A percentile compares a stretch with the other conserved stretches of the same genome.
phyloP scores from a whole-genome alignment of 345 rosid genomes.

The Euphorbia tirucalli region DNA sequence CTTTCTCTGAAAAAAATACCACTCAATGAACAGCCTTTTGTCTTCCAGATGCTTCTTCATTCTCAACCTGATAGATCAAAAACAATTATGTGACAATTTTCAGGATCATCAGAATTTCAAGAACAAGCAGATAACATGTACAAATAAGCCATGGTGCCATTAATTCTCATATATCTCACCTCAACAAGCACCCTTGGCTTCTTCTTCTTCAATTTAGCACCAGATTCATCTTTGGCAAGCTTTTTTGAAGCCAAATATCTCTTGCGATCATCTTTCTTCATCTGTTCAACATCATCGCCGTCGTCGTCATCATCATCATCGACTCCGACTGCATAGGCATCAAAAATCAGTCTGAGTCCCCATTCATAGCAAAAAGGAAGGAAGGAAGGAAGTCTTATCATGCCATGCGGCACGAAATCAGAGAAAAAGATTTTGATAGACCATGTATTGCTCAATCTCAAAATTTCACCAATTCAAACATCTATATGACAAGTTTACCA shows the following conservation, averaged over 20 bases:
- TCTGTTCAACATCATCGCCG: slow-evolving; percentile 29
- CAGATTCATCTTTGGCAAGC: slow-evolving; percentile 43
- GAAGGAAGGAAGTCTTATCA: neutral
- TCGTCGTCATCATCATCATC: slow-evolving; percentile 11
- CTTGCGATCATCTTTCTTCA: slow-evolving; percentile 38
- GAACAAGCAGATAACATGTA: too few relatives aligned
- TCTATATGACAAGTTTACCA: slow-evolving; percentile 26
- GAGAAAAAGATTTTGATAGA: too few relatives aligned
- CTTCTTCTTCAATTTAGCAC: slow-evolving; percentile 51
- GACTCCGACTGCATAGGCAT: slow-evolving; percentile 27
- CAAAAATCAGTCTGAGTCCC: neutral
- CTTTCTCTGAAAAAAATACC: neutral
- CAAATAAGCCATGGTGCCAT: too few relatives aligned
- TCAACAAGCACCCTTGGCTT: slow-evolving; percentile 72
- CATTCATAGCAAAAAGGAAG: neutral
- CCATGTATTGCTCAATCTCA: too few relatives aligned
- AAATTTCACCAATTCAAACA: neutral
- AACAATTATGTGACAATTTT: neutral
- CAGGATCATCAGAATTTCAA: neutral
- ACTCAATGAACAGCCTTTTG: slow-evolving; percentile 5
- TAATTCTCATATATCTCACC: slow-evolving; percentile 64
- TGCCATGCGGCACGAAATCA: neutral
- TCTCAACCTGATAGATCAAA: slow-evolving; percentile 3
- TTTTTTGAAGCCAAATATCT: slow-evolving; percentile 36
- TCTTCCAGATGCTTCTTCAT: slow-evolving; percentile 15